These are phyloP conservation scores for Neopestalotiopsis sp. DNA, from an alignment of 2,329 filamentous ascomycete species.

Conservation along the genomic window DNA sequence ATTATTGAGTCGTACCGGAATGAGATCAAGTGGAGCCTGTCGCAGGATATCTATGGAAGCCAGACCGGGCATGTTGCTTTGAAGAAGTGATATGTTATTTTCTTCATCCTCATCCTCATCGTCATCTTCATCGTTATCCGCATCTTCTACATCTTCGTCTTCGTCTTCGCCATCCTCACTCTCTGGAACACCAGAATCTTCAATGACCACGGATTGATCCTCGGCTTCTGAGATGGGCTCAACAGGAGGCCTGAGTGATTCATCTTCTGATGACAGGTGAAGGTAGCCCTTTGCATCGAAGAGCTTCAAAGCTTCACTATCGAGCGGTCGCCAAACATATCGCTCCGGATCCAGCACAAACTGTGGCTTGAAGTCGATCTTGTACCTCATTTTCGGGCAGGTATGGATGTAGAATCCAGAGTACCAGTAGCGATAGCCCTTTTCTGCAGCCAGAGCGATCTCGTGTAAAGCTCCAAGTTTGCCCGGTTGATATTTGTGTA, in stretches of 20 bases:
- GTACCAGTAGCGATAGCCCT: conserved; percentile 78
- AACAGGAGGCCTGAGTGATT: neutral
- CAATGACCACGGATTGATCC: conserved; percentile 15
- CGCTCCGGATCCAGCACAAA: conserved; percentile 74
- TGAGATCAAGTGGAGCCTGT: conserved; percentile 61
- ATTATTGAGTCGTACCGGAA: conserved; percentile 55
- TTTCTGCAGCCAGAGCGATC: conserved; percentile 71
- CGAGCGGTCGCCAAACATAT: conserved; percentile 65
- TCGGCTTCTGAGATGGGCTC: neutral
- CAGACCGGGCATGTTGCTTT: conserved; percentile 71
- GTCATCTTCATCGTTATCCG: conserved; percentile 23
- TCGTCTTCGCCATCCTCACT: neutral
- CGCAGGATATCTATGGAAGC: conserved; percentile 58
- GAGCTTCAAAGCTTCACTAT: conserved; percentile 52
- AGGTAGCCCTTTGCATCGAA: conserved; percentile 64
- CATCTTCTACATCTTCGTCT: conserved; percentile 14
- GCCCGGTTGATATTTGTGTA: conserved; percentile 72
- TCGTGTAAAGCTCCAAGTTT: conserved; percentile 79
- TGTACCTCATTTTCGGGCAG: conserved; percentile 85
- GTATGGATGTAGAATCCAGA: conserved; percentile 81
- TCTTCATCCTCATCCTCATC: conserved; percentile 23
- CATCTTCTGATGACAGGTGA: conserved; percentile 44
- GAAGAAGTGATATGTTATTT: conserved; percentile 51
- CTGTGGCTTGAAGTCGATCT: conserved; percentile 78
- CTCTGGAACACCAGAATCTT: conserved; percentile 18